Percentiles rank a stretch among this genome's conserved stretches.
Evolutionary conservation across 2,329 filamentous ascomycete genomes (phyloP).

Genomic region (Xylariaceae sp.): DNA sequence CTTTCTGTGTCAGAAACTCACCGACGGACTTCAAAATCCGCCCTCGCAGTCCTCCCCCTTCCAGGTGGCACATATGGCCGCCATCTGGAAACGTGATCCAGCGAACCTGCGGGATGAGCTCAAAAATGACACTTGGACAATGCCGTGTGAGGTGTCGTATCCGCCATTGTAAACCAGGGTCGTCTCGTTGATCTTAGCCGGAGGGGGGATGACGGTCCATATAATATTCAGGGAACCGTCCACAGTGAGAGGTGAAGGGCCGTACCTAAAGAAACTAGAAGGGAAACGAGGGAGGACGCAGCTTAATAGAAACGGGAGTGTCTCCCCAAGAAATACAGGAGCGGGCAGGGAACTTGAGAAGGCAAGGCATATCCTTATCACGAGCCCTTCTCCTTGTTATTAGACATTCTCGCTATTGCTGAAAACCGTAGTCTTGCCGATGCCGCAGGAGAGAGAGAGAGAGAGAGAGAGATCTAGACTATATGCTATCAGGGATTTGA

Average conservation of each 20-base stretch:
- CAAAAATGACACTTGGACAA: conserved; percentile 30
- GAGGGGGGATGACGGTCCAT: conserved; percentile 25
- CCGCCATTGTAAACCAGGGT: conserved; percentile 33
- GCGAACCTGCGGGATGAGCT: conserved; percentile 29
- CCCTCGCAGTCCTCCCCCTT: conserved; percentile 20
- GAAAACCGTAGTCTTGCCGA: too few species aligned
- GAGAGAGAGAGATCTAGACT: too few species aligned
- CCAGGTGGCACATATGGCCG: conserved; percentile 31
- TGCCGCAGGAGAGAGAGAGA: too few species aligned
- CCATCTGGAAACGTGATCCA: conserved; percentile 26
- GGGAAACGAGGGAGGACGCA: neutral
- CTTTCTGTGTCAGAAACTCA: conserved; percentile 24
- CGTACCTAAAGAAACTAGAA: conserved; percentile 20
- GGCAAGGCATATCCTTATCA: neutral
- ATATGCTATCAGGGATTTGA: too few species aligned
- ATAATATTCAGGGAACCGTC: conserved; percentile 16
- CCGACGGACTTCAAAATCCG: conserved; percentile 28
- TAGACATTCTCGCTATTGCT: neutral
- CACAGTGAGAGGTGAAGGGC: conserved; percentile 20
- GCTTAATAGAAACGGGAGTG: neutral
- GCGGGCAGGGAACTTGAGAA: neutral
- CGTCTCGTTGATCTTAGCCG: conserved; percentile 23
- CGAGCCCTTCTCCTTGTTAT: neutral
- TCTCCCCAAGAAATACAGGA: neutral
- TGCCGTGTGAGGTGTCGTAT: conserved; percentile 32